These are phyloP conservation scores for Hypoxylon sp. DNA, from an alignment of 2,329 filamentous ascomycete genomes.

Conservation along the genomic window DNA sequence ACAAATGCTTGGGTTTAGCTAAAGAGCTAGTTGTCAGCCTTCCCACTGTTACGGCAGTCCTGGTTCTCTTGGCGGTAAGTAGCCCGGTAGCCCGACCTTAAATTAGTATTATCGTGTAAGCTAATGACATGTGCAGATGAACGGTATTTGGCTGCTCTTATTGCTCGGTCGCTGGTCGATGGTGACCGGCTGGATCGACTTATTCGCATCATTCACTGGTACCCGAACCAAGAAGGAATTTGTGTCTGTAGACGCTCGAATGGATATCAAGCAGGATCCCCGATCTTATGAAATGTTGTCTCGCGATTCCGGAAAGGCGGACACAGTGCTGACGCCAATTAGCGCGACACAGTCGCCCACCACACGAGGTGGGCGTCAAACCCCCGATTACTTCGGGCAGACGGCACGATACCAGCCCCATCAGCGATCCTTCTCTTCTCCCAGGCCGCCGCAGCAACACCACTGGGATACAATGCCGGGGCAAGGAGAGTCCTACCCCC, in stretches of 20 bases:
- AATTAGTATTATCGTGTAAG: not conserved
- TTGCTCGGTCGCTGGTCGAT: slow-evolving; percentile 88
- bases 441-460: slow-evolving; percentile 62
- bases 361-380: slow-evolving; percentile 54
- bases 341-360: slow-evolving; percentile 51
- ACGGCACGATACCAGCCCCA: slow-evolving; percentile 69
- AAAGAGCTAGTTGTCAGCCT: slow-evolving; percentile 76
- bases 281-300: slow-evolving; percentile 87
- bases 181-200: slow-evolving; percentile 83
- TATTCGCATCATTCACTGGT: slow-evolving; percentile 65
- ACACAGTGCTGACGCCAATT: slow-evolving; percentile 65
- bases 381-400: slow-evolving; percentile 66
- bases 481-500: slow-evolving; percentile 53
- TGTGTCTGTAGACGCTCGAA: slow-evolving; percentile 84
- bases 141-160: slow-evolving; percentile 86
- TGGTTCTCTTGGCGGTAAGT: slow-evolving; percentile 84
- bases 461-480: slow-evolving; percentile 61
- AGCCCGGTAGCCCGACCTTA: slow-evolving; percentile 17
- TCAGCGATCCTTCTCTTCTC: slow-evolving; percentile 68
- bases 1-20: slow-evolving; percentile 73
- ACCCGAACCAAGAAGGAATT: slow-evolving; percentile 78
- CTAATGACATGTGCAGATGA: slow-evolving; percentile 66
- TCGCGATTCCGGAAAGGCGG: slow-evolving; percentile 64
- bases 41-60: slow-evolving; percentile 81
- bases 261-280: slow-evolving; percentile 71